Base-by-base conservation (phyloP, 768 basidiomycete genomes). In the Boletus rufocinnamomeus region DNA sequence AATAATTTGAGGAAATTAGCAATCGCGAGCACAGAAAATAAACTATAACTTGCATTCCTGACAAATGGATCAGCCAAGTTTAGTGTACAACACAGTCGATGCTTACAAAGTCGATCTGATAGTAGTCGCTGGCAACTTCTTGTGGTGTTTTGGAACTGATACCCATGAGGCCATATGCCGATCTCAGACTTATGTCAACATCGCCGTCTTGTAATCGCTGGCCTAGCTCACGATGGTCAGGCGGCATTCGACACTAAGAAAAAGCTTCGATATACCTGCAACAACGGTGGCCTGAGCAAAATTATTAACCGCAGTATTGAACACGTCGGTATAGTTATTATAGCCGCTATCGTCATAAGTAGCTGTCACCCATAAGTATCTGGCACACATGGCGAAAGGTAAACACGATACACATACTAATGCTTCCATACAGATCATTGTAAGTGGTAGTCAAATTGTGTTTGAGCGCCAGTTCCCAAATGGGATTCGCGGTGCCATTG, bases 61-160 rank as follows among this genome's bases (percentile, higher is more conserved):
- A 43, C 1, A 28, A 19, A 28, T 8, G 27, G 14, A 19, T 68
- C 30, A 65, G 59, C 25, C 46, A 49, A 48, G 25, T 16, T 46
- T 10, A 13, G 30, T 2, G 8, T 9, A 37, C 47, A n/a, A 4
- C 8, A 11, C 7, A 6, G 2, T 11, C 2, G 21, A 21, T 21
- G 38, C 70, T 28, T 55, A 70, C 72, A 56, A 63, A 76, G 65
- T 79, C 70, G 50, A 82, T 79, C 61, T 79, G 71, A 54, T 76
- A 86, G 62, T 88, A 89, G 66, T 88, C 84, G 6, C 82, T 75
- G 8, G 78, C 86, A 57, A 72, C 70, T 44, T 80, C 80, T 58
- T 82, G 78, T 4, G 77, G 73, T 13, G 77, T 77, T 50, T 66
- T 66, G 4, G 82, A 76, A 46, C 77, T 80, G 17, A 75, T 75